Percentiles rank a stretch among this genome's conserved stretches.
phyloP scores from a whole-genome alignment of 768 basidiomycete species.

The Boletus insuetus region DNA sequence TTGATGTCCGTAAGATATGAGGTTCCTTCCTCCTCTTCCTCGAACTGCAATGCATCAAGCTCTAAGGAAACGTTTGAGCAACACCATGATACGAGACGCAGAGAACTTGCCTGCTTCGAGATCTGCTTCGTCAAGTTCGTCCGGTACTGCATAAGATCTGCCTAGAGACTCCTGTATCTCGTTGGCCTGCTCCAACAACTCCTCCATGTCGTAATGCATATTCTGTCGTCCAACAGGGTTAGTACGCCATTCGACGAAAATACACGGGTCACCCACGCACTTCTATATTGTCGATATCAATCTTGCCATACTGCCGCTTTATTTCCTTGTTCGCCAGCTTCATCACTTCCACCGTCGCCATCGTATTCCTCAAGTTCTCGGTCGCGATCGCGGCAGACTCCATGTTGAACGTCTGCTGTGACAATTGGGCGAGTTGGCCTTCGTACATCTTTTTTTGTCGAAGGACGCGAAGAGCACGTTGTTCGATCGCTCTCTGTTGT shows the following conservation, averaged over 20 bases:
- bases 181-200: constrained; percentile 93
- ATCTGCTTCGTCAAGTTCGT: constrained; percentile 97
- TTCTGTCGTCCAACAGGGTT: constrained; percentile 46
- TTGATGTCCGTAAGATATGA: constrained; percentile 86
- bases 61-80: constrained; percentile 48
- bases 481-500: constrained; percentile 80
- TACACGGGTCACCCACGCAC: constrained; percentile 39
- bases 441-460: constrained; percentile 98
- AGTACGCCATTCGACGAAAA: too few relatives aligned
- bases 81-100: not conserved
- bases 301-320: constrained; percentile 94
- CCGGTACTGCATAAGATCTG: constrained; percentile 93
- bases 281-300: constrained; percentile 98
- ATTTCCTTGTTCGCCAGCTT: constrained; percentile 93
- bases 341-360: constrained; percentile 99
- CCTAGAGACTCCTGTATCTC: constrained; percentile 95
- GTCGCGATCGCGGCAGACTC: constrained; percentile 93
- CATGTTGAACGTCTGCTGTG: constrained; percentile 98
- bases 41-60: constrained; percentile 88
- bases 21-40: constrained; percentile 86
- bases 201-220: constrained; percentile 98
- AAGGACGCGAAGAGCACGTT: constrained; percentile 88
- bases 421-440: constrained; percentile 81
- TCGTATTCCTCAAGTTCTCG: constrained; percentile 98
- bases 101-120: constrained; percentile 79